These are phyloP conservation scores for Populus pruinosa DNA, from an alignment of 345 rosid species.

Conservation along the genomic window DNA sequence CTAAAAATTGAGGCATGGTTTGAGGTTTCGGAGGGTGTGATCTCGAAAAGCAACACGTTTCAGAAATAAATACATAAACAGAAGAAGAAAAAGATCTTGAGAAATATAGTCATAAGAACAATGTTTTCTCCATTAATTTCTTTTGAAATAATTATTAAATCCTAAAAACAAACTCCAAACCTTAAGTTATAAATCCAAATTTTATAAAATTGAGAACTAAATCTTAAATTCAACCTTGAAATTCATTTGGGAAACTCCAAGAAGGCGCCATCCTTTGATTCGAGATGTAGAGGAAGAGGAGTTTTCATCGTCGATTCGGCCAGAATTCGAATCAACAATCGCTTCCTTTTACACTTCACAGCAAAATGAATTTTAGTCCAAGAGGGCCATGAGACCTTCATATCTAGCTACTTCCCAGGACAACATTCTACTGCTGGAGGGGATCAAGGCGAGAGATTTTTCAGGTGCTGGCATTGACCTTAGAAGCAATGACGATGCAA, in stretches of 20 bases:
- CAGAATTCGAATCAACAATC: conserved; percentile 43
- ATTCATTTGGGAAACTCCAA: conserved; percentile 19
- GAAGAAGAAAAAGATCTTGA: too few relatives aligned
- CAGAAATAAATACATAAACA: too few relatives aligned
- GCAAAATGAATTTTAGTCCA: conserved; percentile 56
- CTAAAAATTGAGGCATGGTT: too few relatives aligned
- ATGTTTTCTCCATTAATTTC: too few relatives aligned
- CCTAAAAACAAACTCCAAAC: too few relatives aligned
- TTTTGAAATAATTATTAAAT: too few relatives aligned
- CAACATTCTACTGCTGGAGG: conserved; percentile 59
- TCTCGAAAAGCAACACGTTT: too few relatives aligned
- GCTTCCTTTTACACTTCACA: conserved; percentile 64
- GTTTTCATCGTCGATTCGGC: conserved; percentile 47
- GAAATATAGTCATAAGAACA: too few relatives aligned
- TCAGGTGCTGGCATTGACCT: conserved; percentile 65
- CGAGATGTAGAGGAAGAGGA: conserved; percentile 57
- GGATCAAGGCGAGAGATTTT: conserved; percentile 27
- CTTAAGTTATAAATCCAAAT: too few relatives aligned
- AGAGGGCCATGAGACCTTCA: conserved; percentile 64
- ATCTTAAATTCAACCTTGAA: too few relatives aligned
- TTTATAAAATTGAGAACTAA: too few relatives aligned
- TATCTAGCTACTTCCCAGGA: conserved; percentile 52
- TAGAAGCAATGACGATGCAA: conserved; percentile 52
- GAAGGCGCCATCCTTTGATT: conserved; percentile 47
- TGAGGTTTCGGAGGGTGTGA: too few relatives aligned